Conservation (phyloP, 1,139 yeast genomes). For the Suzukiozyma palmioleophila region DNA sequence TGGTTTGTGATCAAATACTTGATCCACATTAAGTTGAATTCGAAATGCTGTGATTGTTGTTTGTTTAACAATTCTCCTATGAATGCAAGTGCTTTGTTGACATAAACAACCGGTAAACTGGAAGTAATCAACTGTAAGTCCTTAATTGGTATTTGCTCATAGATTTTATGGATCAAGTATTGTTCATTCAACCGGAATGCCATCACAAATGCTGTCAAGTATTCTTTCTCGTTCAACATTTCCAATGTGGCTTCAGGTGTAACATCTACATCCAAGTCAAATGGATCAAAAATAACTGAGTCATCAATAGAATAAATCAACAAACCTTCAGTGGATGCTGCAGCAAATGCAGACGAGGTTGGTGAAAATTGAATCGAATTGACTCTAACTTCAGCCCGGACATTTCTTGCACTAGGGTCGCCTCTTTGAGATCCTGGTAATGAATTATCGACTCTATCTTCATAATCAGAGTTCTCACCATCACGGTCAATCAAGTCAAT, state of each 20-base stretch:
- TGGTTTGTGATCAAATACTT: slow-evolving; percentile 63
- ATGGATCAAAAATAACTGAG: slow-evolving; percentile 80
- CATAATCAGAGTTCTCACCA: slow-evolving; percentile 84
- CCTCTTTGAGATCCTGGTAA: slow-evolving; percentile 91
- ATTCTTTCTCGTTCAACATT: slow-evolving; percentile 63
- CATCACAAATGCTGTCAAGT: slow-evolving; percentile 81
- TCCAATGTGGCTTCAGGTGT: slow-evolving; percentile 76
- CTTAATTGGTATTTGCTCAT: slow-evolving; percentile 69
- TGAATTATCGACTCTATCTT: slow-evolving; percentile 69
- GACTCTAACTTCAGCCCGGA: slow-evolving; percentile 78
- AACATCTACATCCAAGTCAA: slow-evolving; percentile 88
- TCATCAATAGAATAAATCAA: slow-evolving; percentile 78
- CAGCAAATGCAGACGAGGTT: slow-evolving; percentile 86
- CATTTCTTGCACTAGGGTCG: slow-evolving; percentile 75
- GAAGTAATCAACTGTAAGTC: slow-evolving; percentile 65
- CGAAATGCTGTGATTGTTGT: slow-evolving; percentile 74
- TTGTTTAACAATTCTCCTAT: slow-evolving; percentile 61
- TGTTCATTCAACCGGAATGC: slow-evolving; percentile 87
- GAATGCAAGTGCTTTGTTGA: slow-evolving; percentile 62
- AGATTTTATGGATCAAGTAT: slow-evolving; percentile 66
- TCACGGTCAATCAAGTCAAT: slow-evolving; percentile 75
- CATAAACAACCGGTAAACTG: slow-evolving; percentile 73
- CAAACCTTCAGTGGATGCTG: slow-evolving; percentile 93
- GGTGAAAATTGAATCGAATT: slow-evolving; percentile 81
- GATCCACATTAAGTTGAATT: slow-evolving; percentile 81